Conservation (phyloP, 2,329 filamentous ascomycete species). For the Amauroascus verrucosus region DNA sequence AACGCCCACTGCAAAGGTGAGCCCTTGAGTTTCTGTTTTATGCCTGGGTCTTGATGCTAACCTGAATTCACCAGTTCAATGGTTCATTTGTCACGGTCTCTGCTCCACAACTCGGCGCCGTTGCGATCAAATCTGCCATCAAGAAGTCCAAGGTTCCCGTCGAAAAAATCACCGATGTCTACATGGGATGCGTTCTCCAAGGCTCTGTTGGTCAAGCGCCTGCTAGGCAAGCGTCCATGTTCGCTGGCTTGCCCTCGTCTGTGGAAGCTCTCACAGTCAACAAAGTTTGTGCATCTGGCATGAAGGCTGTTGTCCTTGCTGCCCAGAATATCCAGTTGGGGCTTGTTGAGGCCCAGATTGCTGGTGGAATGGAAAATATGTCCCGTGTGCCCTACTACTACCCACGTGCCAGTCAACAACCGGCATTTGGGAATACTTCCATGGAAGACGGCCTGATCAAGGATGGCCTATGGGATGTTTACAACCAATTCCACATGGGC, state of each 20-base stretch:
- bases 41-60: too few relatives aligned
- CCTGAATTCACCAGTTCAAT: conserved; percentile 61
- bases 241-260: conserved; percentile 69
- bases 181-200: conserved; percentile 94
- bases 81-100: conserved; percentile 74
- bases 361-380: conserved; percentile 98
- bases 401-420: conserved; percentile 67
- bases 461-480: conserved; percentile 92
- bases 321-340: conserved; percentile 93
- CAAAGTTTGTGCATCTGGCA: conserved; percentile 92
- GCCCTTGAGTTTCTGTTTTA: background rate
- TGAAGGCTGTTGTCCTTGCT: conserved; percentile 84
- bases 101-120: conserved; percentile 78
- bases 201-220: conserved; percentile 78
- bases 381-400: conserved; percentile 85
- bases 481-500: conserved; percentile 96
- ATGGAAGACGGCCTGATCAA: conserved; percentile 88
- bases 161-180: conserved; percentile 77
- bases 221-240: conserved; percentile 79
- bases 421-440: conserved; percentile 76
- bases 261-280: conserved; percentile 90
- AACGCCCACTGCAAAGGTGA: conserved; percentile 75
- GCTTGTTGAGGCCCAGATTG: conserved; percentile 75
- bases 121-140: conserved; percentile 83
- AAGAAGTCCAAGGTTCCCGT: conserved; percentile 74